phyloP scores from a whole-genome alignment of 345 rosid species.

The Brassica incana region DNA sequence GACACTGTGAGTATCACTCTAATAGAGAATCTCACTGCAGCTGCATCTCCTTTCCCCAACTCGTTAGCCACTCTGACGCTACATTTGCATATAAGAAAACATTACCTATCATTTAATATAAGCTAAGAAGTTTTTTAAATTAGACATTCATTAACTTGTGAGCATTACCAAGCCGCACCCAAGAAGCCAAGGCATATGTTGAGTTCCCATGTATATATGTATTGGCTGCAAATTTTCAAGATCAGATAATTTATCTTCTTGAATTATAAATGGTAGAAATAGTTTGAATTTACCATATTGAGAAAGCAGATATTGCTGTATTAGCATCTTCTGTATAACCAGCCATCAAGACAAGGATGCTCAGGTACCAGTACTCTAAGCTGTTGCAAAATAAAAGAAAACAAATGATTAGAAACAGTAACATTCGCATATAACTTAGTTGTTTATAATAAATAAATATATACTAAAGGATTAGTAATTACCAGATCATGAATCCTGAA shows the following conservation, averaged over 20 bases:
- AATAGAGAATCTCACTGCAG: slow-evolving; percentile 49
- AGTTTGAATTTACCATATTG: slow-evolving; percentile 46
- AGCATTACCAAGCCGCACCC: slow-evolving; percentile 48
- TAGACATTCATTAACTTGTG: background rate
- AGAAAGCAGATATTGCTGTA: slow-evolving; percentile 52
- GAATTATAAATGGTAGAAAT: background rate
- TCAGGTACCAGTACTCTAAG: slow-evolving; percentile 60
- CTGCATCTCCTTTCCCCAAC: slow-evolving; percentile 55
- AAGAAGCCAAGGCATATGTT: slow-evolving; percentile 63
- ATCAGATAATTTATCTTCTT: background rate
- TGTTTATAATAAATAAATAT: background rate
- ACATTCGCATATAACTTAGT: background rate
- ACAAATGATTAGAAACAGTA: background rate
- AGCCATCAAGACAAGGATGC: slow-evolving; percentile 53
- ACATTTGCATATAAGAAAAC: background rate
- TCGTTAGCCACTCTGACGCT: slow-evolving; percentile 69
- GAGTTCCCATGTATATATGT: slow-evolving; percentile 53
- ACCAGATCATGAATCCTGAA: slow-evolving; percentile 68
- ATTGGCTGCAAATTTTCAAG: slow-evolving; percentile 15
- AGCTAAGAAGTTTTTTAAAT: background rate
- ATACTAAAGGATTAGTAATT: background rate
- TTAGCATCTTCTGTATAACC: slow-evolving; percentile 56
- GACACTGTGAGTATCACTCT: slow-evolving; percentile 47
- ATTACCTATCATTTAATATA: background rate
- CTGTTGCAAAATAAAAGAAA: slow-evolving; percentile 29